Base-by-base conservation (phyloP, 1,139 yeast species). In the Zygosaccharomyces sapae region DNA sequence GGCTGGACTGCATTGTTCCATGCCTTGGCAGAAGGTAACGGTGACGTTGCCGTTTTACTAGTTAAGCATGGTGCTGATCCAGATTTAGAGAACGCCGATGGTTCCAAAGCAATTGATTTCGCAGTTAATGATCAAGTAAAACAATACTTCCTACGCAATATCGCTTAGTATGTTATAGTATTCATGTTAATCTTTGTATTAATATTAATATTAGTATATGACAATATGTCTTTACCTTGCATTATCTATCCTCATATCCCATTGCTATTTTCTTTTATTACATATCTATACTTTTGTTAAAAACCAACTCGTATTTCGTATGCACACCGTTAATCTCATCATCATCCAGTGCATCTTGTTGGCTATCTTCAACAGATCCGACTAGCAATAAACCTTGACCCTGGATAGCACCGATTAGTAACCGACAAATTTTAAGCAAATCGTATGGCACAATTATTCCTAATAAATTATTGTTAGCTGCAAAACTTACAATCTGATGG, bases 1-100 rank as follows among this genome's bases (percentile, higher is more conserved):
- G 95, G 95, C 0, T 87, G 94, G 90, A 86, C 95, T 0, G 81
- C 96, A 0, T 66, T 90, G 55, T 95, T 88, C 65, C 95, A 88
- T 65, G 96, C 97, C 0, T 69, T 86, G 46, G 92, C 96, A 0
- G 98, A 90, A 64, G 97, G 97, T 0, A 83, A 84, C 61, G 90
- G 83, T 1, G 96, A 87, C 49, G 79, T 80, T 6, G 96, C 86
- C 0, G 74, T 80, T 1, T 59, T 71, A 36, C 69, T 90, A 43
- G 79, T 82, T 4, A 72, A 74, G 40, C 70, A 74, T 25, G 94
- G 94, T 0, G 96, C 95, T 0, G 88, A 86, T 57, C 70, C 73
- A 2, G 63, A 66, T 2, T 52, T 74, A 5, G 71, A 66, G 41
- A 80, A 77, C 55, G 54, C 61, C 2, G 83, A 81, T 9, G 88